phyloP scores from a whole-genome alignment of 345 rosid genomes.

The Brassica juncea region DNA sequence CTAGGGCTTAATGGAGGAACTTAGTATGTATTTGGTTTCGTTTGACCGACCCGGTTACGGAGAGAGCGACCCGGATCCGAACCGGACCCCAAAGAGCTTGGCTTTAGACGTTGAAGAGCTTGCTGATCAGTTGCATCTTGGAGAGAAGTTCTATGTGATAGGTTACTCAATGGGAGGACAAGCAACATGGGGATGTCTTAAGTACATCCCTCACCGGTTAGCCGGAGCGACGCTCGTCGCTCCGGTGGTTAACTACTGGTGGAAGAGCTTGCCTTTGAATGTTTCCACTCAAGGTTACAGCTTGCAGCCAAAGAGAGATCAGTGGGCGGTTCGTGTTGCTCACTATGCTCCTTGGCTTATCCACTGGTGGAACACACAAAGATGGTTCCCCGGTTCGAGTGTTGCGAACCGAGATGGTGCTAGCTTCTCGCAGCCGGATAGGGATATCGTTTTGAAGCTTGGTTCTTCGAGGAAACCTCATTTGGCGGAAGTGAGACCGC shows the following conservation, averaged over 20 bases:
- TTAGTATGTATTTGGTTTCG: constrained; percentile 50
- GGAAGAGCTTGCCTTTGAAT: constrained; percentile 52
- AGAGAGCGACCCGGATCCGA: constrained; percentile 64
- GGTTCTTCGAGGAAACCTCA: constrained; percentile 21
- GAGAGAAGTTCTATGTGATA: constrained; percentile 48
- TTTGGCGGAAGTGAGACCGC: constrained; percentile 54
- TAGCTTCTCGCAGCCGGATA: constrained; percentile 44
- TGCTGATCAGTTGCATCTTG: constrained; percentile 58
- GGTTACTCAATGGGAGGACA: constrained; percentile 65
- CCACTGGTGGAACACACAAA: constrained; percentile 69
- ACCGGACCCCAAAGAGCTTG: constrained; percentile 45
- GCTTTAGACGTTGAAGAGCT: constrained; percentile 63
- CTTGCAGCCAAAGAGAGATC: constrained; percentile 44
- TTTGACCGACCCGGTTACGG: constrained; percentile 69
- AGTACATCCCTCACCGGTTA: constrained; percentile 65
- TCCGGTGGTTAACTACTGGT: constrained; percentile 61
- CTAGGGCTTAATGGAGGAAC: constrained; percentile 50
- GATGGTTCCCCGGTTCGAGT: constrained; percentile 50
- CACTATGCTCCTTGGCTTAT: constrained; percentile 63
- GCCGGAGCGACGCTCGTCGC: constrained; percentile 52
- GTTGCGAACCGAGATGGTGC: constrained; percentile 18
- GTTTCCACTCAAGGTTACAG: constrained; percentile 46
- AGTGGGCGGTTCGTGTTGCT: constrained; percentile 56
- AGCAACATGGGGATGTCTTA: constrained; percentile 52
- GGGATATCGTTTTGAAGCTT: constrained; percentile 30